These are phyloP conservation scores for Aspergillus nanangensis DNA, from an alignment of 495 filamentous ascomycete species.

Conservation along the genomic window DNA sequence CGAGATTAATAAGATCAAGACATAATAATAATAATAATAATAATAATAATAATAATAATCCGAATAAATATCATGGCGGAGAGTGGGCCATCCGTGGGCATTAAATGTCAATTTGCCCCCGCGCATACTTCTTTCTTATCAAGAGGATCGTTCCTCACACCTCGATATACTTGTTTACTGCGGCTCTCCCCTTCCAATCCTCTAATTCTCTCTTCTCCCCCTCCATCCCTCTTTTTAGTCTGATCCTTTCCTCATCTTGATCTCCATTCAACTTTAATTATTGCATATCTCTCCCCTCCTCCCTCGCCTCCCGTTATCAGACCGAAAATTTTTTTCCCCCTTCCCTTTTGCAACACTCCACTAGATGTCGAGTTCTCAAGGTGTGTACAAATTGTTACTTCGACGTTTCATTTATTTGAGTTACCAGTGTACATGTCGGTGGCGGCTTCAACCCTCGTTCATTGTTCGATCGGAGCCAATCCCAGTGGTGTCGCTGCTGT, in stretches of 20 bases:
- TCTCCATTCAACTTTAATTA: neutral
- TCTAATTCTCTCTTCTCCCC: neutral
- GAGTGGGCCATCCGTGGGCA: too few species aligned
- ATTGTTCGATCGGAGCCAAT: too few species aligned
- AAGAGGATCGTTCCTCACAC: neutral
- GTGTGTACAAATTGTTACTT: too few species aligned
- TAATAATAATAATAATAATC: neutral
- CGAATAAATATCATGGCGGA: too few species aligned
- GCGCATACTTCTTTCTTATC: neutral
- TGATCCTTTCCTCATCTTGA: constrained; percentile 1
- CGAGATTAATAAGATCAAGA: too few species aligned
- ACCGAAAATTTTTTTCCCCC: constrained; percentile 6
- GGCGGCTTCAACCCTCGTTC: too few species aligned
- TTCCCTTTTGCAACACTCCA: too few species aligned
- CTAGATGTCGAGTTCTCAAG: constrained; percentile 20
- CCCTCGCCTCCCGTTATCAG: neutral
- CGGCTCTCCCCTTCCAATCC: neutral
- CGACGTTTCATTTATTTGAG: too few species aligned
- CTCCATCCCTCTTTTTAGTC: neutral
- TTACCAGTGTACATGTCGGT: too few species aligned
- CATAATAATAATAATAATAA: neutral
- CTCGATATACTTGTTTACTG: neutral
- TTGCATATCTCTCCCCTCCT: neutral
- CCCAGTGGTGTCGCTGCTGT: too few species aligned
- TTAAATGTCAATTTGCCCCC: neutral